Conservation (phyloP, 306 rosid species). For the Pyrus bretschneideri region DNA sequence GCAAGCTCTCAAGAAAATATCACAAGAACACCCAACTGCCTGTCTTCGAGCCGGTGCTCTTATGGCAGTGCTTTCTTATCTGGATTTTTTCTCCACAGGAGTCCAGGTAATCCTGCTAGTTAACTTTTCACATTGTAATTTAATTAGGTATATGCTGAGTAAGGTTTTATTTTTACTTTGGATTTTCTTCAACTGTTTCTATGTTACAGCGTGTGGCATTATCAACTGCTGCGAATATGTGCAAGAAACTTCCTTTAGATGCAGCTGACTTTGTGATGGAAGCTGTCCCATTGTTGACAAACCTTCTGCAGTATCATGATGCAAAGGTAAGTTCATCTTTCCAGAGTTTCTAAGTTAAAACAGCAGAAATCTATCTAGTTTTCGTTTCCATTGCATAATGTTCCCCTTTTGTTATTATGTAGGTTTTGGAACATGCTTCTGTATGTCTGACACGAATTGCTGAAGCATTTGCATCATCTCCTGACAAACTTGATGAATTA, state of each 20-base stretch:
- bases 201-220: conserved; percentile 81
- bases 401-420: conserved; percentile 9
- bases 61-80: conserved; percentile 96
- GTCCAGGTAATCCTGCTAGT: conserved; percentile 61
- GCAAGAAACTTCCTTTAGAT: conserved; percentile 99
- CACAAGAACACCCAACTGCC: conserved; percentile 98
- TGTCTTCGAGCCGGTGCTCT: conserved; percentile 99
- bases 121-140: background rate
- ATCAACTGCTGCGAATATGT: conserved; percentile 99
- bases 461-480: conserved; percentile 88
- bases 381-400: background rate
- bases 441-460: conserved; percentile 98
- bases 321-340: conserved; percentile 51
- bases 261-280: conserved; percentile 99
- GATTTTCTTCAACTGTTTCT: conserved; percentile 1
- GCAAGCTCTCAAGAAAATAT: conserved; percentile 96
- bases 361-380: background rate
- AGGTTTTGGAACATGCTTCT: conserved; percentile 99
- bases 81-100: conserved; percentile 95
- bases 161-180: background rate
- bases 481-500: conserved; percentile 87
- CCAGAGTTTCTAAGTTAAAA: background rate
- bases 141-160: background rate
- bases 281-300: conserved; percentile 91
- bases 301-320: conserved; percentile 97